phyloP scores from a whole-genome alignment of 1,284 basidiomycete genomes.

The Mycena citricolor region DNA sequence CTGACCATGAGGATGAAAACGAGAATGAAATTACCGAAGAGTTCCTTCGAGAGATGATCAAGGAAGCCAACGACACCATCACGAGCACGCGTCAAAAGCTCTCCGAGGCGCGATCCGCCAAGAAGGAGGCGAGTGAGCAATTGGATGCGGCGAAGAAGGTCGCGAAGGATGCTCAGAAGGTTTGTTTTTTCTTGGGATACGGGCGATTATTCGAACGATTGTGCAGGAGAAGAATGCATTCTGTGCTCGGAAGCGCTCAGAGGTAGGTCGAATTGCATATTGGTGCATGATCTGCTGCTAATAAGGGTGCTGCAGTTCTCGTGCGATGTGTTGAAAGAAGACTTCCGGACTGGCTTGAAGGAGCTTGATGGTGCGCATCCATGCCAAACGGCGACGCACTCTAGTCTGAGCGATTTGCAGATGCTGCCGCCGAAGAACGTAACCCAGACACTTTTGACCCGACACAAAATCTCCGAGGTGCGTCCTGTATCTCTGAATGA shows the following conservation, averaged over 20 bases:
- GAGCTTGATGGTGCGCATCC: conserved; percentile 50
- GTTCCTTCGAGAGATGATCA: conserved; percentile 44
- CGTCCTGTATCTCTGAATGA: conserved; percentile 18
- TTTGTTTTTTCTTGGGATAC: conserved; percentile 3
- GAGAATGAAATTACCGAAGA: conserved; percentile 47
- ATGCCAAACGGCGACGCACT: background rate
- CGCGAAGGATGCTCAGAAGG: conserved; percentile 43
- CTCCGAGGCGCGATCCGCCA: conserved; percentile 38
- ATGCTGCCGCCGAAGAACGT: conserved; percentile 55
- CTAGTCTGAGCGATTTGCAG: conserved; percentile 29
- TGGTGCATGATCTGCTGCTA: conserved; percentile 4
- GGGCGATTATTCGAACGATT: background rate
- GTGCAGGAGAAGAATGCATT: conserved; percentile 55
- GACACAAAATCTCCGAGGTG: conserved; percentile 47
- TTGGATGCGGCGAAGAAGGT: conserved; percentile 48
- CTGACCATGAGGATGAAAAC: conserved; percentile 26
- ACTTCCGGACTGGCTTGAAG: conserved; percentile 57
- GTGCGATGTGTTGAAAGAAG: conserved; percentile 55
- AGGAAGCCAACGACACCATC: conserved; percentile 40
- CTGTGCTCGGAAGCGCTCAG: conserved; percentile 57
- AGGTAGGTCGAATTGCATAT: conserved; percentile 36
- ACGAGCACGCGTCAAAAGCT: conserved; percentile 41
- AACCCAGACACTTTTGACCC: conserved; percentile 58
- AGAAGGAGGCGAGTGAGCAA: conserved; percentile 47
- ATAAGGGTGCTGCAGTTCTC: conserved; percentile 42